These are phyloP conservation scores for Botrytis medusae DNA, from an alignment of 2,329 filamentous ascomycete species.

Conservation along the genomic window DNA sequence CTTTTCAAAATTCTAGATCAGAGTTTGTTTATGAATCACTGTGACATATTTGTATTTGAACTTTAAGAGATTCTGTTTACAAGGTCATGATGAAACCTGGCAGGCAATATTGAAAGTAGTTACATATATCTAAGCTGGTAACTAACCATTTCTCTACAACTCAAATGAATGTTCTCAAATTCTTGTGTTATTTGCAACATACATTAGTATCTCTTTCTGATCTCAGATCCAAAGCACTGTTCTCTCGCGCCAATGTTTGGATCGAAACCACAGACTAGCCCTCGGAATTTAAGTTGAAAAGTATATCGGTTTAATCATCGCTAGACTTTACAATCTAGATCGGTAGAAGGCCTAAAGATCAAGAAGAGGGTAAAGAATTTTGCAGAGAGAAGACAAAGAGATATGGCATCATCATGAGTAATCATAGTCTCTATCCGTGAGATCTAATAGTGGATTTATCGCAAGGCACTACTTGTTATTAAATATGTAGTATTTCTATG, in stretches of 20 bases:
- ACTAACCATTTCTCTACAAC: background rate
- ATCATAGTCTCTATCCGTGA: background rate
- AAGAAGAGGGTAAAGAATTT: background rate
- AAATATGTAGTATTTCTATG: background rate
- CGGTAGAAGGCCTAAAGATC: background rate
- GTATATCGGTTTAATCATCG: background rate
- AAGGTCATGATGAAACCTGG: background rate
- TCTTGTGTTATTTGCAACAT: background rate
- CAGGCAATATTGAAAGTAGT: background rate
- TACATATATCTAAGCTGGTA: too few relatives aligned
- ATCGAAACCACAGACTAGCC: rapidly evolving
- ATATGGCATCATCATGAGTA: background rate
- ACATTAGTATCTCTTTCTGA: background rate
- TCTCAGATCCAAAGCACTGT: background rate
- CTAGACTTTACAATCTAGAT: background rate
- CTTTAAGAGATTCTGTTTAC: background rate
- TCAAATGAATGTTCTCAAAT: background rate
- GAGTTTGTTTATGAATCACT: background rate
- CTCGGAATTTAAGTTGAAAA: background rate
- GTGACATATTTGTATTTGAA: background rate
- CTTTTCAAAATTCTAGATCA: background rate
- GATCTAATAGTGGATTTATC: background rate
- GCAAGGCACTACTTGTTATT: background rate
- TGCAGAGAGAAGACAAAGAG: background rate
- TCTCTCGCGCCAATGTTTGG: background rate